Conservation (phyloP, 169 alveolate species). For the Cryptosporidium parvum region DNA sequence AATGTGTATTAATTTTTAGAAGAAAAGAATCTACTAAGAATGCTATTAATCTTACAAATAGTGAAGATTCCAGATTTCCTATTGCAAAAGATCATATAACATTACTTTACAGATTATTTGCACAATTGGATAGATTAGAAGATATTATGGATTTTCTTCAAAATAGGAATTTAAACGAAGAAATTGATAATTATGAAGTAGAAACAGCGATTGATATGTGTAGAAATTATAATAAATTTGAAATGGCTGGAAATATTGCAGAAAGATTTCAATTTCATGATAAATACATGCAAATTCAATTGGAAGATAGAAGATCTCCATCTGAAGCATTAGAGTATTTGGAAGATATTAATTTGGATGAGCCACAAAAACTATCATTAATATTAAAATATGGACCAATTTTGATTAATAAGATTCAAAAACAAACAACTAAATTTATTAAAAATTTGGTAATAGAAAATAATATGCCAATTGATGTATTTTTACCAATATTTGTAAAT, state of each 20-base stretch:
- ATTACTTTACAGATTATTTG: conserved; percentile 47
- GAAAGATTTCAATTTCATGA: conserved; percentile 53
- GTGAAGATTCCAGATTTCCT: conserved; percentile 25
- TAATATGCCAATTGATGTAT: conserved; percentile 70
- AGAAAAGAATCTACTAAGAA: neutral
- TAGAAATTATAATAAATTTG: conserved; percentile 58
- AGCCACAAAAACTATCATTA: conserved; percentile 39
- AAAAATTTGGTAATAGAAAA: conserved; percentile 31
- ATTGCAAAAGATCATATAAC: conserved; percentile 58
- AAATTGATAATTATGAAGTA: conserved; percentile 38
- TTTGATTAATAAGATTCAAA: conserved; percentile 60
- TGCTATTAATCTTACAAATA: neutral
- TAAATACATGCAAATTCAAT: conserved; percentile 41
- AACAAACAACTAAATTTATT: conserved; percentile 51
- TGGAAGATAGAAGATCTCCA: conserved; percentile 57
- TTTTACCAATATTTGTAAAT: conserved; percentile 65
- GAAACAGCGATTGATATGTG: conserved; percentile 72
- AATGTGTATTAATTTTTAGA: conserved; percentile 22
- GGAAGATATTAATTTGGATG: conserved; percentile 50
- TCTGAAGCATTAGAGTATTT: conserved; percentile 55
- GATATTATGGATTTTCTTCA: conserved; percentile 34
- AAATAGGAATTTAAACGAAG: conserved; percentile 21
- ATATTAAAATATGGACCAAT: conserved; percentile 54
- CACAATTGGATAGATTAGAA: conserved; percentile 64
- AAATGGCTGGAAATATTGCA: conserved; percentile 61